phyloP scores from a whole-genome alignment of 352 stramenopile species.

The Phytophthora boehmeriae region DNA sequence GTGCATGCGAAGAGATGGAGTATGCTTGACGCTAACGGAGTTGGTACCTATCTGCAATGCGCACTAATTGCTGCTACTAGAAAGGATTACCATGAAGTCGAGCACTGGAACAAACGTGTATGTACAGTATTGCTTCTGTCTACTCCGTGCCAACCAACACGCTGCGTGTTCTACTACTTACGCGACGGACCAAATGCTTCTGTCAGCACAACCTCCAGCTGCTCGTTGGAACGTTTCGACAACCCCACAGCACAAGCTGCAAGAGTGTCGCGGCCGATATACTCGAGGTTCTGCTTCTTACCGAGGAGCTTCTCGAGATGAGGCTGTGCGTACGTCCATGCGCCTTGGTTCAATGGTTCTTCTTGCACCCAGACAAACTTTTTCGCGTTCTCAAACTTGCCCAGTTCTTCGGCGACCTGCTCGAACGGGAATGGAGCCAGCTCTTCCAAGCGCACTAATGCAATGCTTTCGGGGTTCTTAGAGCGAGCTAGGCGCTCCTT shows the following conservation, averaged over 20 bases:
- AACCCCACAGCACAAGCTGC: conserved; percentile 74
- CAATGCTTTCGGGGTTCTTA: conserved; percentile 53
- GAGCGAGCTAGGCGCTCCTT: conserved; percentile 59
- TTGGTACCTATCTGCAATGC: too few relatives aligned
- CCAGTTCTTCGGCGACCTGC: conserved; percentile 60
- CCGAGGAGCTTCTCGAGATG: conserved; percentile 77
- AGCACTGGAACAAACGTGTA: too few relatives aligned
- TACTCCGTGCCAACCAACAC: neutral
- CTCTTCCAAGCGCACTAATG: conserved; percentile 82
- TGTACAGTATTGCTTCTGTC: too few relatives aligned
- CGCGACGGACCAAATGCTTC: conserved; percentile 53
- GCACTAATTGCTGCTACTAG: too few relatives aligned
- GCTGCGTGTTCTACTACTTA: conserved; percentile 3
- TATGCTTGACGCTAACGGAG: too few relatives aligned
- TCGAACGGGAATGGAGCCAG: conserved; percentile 86
- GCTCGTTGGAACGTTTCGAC: conserved; percentile 70
- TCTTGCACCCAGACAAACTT: conserved; percentile 84
- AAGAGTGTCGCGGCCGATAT: conserved; percentile 76
- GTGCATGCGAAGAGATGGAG: too few relatives aligned
- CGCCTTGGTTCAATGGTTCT: conserved; percentile 82
- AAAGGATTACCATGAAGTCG: too few relatives aligned
- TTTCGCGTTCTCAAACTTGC: conserved; percentile 66
- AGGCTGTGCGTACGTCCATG: conserved; percentile 71
- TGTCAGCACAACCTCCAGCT: conserved; percentile 67
- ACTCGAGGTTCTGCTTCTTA: conserved; percentile 66